Conservation (phyloP, 2,329 filamentous ascomycete genomes). For the Fusarium neocosmosporiellum region DNA sequence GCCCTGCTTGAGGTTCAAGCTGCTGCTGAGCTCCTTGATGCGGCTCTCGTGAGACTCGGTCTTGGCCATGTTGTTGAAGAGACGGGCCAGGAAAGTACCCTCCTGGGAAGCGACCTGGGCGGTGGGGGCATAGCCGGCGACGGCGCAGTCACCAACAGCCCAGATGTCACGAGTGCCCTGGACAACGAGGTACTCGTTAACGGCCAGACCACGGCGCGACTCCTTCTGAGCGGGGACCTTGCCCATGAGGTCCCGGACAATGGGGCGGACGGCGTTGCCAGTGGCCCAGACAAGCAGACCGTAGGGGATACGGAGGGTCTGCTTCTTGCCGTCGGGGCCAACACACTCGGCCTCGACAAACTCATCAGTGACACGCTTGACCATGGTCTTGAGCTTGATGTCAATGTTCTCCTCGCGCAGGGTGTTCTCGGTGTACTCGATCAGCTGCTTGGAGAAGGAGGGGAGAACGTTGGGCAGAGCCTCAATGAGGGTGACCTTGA, state of each 20-base stretch:
- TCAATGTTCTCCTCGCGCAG: conserved; percentile 99
- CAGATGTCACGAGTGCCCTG: conserved; percentile 97
- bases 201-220: conserved; percentile 91
- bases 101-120: conserved; percentile 97
- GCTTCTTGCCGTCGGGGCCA: conserved; percentile 86
- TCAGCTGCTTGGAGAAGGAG: conserved; percentile 98
- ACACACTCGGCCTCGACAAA: conserved; percentile 90
- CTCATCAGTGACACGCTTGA: conserved; percentile 95
- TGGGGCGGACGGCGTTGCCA: conserved; percentile 89
- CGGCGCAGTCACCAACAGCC: conserved; percentile 97
- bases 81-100: conserved; percentile 90
- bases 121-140: conserved; percentile 97
- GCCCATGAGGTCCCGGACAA: conserved; percentile 91
- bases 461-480: conserved; percentile 96
- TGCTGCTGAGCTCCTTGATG: conserved; percentile 75
- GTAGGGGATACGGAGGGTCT: conserved; percentile 85
- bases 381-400: conserved; percentile 98
- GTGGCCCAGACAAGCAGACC: conserved; percentile 98
- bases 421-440: conserved; percentile 99
- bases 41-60: conserved; percentile 84
- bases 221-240: conserved; percentile 96
- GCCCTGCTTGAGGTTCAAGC: conserved; percentile 69
- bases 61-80: conserved; percentile 99
- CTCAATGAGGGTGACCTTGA: conserved; percentile 97
- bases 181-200: conserved; percentile 99